These are phyloP conservation scores for Boletus rufocinnamomeus DNA, from an alignment of 768 basidiomycete genomes.

Conservation along the genomic window DNA sequence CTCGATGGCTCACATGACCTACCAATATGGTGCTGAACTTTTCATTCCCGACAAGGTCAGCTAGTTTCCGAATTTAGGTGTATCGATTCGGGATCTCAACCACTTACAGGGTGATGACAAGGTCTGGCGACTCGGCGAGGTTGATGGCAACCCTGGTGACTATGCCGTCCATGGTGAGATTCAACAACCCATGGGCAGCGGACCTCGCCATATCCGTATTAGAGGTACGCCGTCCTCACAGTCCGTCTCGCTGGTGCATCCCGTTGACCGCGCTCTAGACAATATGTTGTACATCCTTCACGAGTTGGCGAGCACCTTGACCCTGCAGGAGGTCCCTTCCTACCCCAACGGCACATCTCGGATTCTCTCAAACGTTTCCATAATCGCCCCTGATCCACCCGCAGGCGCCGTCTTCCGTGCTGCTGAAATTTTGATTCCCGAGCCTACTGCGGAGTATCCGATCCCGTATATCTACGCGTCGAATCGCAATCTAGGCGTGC, in stretches of 20 bases:
- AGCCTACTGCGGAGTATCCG: conserved; percentile 47
- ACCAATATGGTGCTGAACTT: conserved; percentile 56
- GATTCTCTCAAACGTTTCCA: conserved; percentile 52
- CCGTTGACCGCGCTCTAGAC: conserved; percentile 35
- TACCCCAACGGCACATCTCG: conserved; percentile 52
- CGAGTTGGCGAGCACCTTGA: conserved; percentile 57
- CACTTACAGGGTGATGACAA: conserved; percentile 58
- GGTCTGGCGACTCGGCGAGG: conserved; percentile 61
- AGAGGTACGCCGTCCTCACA: conserved; percentile 26
- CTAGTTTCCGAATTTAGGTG: not conserved
- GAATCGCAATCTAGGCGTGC: conserved; percentile 60
- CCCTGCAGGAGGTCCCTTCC: conserved; percentile 51
- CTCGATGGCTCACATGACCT: conserved; percentile 69
- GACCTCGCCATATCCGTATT: conserved; percentile 55
- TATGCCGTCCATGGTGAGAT: conserved; percentile 64
- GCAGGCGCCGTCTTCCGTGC: conserved; percentile 47
- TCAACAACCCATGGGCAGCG: conserved; percentile 60
- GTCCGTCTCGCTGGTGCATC: not conserved
- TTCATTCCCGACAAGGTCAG: conserved; percentile 67
- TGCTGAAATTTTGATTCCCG: conserved; percentile 64
- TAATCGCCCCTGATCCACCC: conserved; percentile 45
- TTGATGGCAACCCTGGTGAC: conserved; percentile 40
- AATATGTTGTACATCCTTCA: conserved; percentile 54
- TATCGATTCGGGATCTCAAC: not conserved
- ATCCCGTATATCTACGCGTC: conserved; percentile 63